Percentiles rank a stretch among this genome's conserved stretches.
phyloP scores from a whole-genome alignment of 192 early-diverging fungal genomes.

The Coemansia sp. region DNA sequence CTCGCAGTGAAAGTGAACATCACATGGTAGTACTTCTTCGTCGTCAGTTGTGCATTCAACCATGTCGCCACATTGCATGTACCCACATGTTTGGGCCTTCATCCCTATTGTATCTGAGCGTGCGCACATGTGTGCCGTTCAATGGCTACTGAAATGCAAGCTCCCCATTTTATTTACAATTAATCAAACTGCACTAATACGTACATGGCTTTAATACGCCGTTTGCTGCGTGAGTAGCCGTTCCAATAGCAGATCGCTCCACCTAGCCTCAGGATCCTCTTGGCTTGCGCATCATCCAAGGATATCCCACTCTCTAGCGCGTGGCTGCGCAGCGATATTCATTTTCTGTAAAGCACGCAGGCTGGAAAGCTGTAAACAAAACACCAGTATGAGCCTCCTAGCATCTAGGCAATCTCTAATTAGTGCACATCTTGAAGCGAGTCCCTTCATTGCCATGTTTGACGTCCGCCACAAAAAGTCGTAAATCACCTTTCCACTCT shows the following conservation, averaged over 20 bases:
- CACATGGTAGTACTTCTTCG: slow-evolving; percentile 3
- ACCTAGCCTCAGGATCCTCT: neutral
- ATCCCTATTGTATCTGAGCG: neutral
- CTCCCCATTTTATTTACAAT: neutral
- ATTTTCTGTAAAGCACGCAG: neutral
- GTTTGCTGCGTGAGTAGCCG: neutral
- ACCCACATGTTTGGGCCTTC: neutral
- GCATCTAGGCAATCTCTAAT: neutral
- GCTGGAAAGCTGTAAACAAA: neutral
- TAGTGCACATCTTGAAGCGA: neutral
- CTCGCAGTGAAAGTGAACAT: neutral
- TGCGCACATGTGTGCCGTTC: neutral
- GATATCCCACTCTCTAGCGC: neutral
- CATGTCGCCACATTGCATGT: slow-evolving; percentile 5
- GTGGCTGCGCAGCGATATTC: neutral
- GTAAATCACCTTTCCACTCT: neutral
- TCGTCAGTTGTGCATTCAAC: neutral
- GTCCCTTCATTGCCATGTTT: neutral
- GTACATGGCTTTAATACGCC: neutral
- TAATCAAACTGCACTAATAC: neutral
- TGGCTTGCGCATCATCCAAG: neutral
- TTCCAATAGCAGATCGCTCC: neutral
- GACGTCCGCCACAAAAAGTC: neutral
- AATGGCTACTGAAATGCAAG: neutral
- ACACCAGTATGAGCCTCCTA: neutral